Percentiles rank a stretch among this genome's conserved stretches.
These are phyloP conservation scores for Yarrowia sp. DNA, from an alignment of 805 yeast genomes.

Conservation along the genomic window DNA sequence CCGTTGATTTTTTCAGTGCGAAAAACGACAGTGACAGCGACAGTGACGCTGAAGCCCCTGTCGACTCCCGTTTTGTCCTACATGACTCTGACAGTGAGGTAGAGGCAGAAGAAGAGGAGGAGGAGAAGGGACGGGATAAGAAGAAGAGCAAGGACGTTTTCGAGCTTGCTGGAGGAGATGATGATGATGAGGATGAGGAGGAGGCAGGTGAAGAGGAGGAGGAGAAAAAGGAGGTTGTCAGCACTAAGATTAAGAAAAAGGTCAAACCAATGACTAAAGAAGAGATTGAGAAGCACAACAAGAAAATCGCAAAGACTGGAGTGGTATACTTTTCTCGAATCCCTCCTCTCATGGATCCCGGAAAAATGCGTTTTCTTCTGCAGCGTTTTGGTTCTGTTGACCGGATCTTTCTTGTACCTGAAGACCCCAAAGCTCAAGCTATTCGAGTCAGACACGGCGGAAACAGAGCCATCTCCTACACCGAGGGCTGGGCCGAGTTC, in stretches of 20 bases:
- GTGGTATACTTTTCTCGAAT: slow-evolving; percentile 87
- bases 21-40: slow-evolving; percentile 18
- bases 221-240: slow-evolving; percentile 16
- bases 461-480: slow-evolving; percentile 79
- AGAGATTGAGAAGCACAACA: slow-evolving; percentile 40
- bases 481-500: slow-evolving; percentile 98
- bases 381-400: slow-evolving; percentile 84
- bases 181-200: slow-evolving; percentile 27
- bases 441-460: slow-evolving; percentile 83
- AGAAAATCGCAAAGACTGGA: slow-evolving; percentile 69
- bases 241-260: slow-evolving; percentile 24
- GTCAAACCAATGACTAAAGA: slow-evolving; percentile 37
- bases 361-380: slow-evolving; percentile 77
- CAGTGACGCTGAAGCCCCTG: slow-evolving; percentile 9
- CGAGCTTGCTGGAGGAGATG: slow-evolving; percentile 25
- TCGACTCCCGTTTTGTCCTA: slow-evolving; percentile 5
- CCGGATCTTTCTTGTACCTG: slow-evolving; percentile 82
- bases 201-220: slow-evolving; percentile 30
- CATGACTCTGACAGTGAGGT: neutral
- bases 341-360: slow-evolving; percentile 97
- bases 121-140: slow-evolving; percentile 25
- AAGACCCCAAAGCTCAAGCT: slow-evolving; percentile 61
- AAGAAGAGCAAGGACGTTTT: slow-evolving; percentile 23
- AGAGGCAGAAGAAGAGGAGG: slow-evolving; percentile 26
- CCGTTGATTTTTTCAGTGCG: slow-evolving; percentile 20